Evolutionary conservation across 129 eudicot genomes (phyloP), one percentile per base, ranked within the genome.

Genomic region (Dittrichia graveolens): DNA sequence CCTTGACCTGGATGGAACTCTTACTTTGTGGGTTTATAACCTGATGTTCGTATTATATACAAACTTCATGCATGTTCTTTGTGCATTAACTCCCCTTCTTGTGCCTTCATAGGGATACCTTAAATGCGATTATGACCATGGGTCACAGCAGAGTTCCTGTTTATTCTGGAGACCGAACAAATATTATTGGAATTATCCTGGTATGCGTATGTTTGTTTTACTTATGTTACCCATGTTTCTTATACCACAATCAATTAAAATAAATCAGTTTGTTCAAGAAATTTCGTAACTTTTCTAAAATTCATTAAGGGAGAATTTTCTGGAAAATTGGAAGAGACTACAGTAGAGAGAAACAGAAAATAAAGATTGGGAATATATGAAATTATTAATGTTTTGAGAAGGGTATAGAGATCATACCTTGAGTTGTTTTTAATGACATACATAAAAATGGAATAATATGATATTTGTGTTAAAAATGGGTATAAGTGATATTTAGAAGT

Each of bases 141-240:
- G 97, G 99, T 45, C 99, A 95, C 77, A 95, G 99, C 61, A 84
- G 99, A 88, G 87, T 95, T 83, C 99, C 99, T 69, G 89, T 95
- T 69, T 90, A 95, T 74, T 83, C 71, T 73, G 83, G 85, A 69
- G 84, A 79, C 56, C 84, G 88, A 41, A 78, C 84, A 53, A 95
- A 95, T 74, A 90, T 95, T 19, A 88, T 95, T 73, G 99, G 97
- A 66, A 75, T 95, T 58, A 83, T 90, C 71, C 86, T 95, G 97
- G 97, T 94, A 88, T 74, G 63, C 54, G 43, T 73, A n/a, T 31
- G 19, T 41, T 0, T 14, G 9, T 18, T 24, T 39, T 48, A 40
- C 49, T 71, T 49, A 68, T 2, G 24, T 12, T 60, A 9, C 69
- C 61, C 47, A 37, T 61, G 34, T 56, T 47, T 42, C 74, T 15